phyloP scores from a whole-genome alignment of 441 rosid genomes.

The Bruguiera hainesii region DNA sequence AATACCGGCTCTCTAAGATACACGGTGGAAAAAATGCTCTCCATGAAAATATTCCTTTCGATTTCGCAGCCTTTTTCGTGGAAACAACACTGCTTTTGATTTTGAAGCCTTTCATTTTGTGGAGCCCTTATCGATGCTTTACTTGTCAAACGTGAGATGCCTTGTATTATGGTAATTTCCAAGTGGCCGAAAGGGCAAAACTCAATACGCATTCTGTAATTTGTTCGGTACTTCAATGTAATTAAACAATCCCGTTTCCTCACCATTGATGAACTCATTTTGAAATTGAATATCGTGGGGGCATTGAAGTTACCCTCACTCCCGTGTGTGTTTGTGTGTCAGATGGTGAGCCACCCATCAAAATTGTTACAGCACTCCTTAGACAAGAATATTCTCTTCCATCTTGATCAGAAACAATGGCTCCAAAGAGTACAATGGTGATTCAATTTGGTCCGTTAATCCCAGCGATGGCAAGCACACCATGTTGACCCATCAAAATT shows the following conservation, averaged over 20 bases:
- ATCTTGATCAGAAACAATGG: too few species aligned
- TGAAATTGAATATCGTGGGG: slow-evolving; percentile 92
- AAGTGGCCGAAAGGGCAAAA: neutral
- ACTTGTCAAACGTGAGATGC: neutral
- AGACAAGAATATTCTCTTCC: too few species aligned
- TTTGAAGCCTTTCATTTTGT: neutral
- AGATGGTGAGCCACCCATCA: slow-evolving; percentile 45
- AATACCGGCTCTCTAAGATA: neutral
- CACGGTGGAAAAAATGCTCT: neutral
- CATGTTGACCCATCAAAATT: slow-evolving; percentile 7
- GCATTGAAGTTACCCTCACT: slow-evolving; percentile 68
- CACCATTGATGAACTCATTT: slow-evolving; percentile 64
- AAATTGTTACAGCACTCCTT: too few species aligned
- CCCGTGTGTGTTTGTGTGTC: slow-evolving; percentile 54
- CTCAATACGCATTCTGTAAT: slow-evolving; percentile 12
- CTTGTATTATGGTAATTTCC: slow-evolving; percentile 3
- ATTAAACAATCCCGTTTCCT: slow-evolving; percentile 7
- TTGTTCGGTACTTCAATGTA: too few species aligned
- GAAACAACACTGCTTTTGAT: neutral
- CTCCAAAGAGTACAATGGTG: too few species aligned
- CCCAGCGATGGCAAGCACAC: slow-evolving; percentile 12
- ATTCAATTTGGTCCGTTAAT: too few species aligned
- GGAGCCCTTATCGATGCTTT: slow-evolving; percentile 9
- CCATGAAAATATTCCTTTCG: neutral
- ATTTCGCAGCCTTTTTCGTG: too few species aligned